Base-by-base conservation (phyloP, 257 asterid genomes). In the Hygrophila difformis region DNA sequence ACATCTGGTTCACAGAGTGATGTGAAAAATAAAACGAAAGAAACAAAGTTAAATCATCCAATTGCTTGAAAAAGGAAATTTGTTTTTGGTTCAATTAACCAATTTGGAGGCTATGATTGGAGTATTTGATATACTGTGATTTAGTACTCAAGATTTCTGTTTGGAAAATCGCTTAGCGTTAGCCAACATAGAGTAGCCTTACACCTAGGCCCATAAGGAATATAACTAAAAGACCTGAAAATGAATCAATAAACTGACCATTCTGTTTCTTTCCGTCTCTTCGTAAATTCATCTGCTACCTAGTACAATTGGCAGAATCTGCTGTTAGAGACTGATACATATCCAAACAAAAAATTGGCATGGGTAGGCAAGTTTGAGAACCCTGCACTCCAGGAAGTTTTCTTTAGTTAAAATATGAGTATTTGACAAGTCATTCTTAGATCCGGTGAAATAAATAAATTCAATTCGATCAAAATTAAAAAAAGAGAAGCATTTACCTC, bases 281-380 rank as follows among this genome's bases (percentile, higher is more conserved):
- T 79, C 59, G 79, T 66, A 47, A 89, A 78, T 64, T 89, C 98
- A 61, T 82, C 93, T 12, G 80, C 93, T 51, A 89, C 95, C 96
- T 84, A 65, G 42, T 21, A 60, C 31, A 59, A 2, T 44, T 33
- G 53, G 60, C 44, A 62, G 43, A 62, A 36, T 3, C 43, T 45
- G 46, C 48, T 29, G 50, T 64, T 59, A 77, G 67, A 40, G 33
- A 36, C 37, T 35, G 39, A 53, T 40, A 8, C 31, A 26, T 26
- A 26, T 26, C 4, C 31, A 26, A 3, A 26, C 15, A 17, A 40
- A 39, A 3, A 44, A 49, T 12, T 26, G 5, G n/a, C 8, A 41
- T 53, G 15, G 29, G 18, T n/a, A n/a, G n/a, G n/a, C n/a, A n/a
- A n/a, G n/a, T 39, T 38, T 17, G 34, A 38, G 37, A 39, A 14